Evolutionary conservation across 2,329 filamentous ascomycete genomes (phyloP).

Genomic region (Dactylonectria estremocensis): DNA sequence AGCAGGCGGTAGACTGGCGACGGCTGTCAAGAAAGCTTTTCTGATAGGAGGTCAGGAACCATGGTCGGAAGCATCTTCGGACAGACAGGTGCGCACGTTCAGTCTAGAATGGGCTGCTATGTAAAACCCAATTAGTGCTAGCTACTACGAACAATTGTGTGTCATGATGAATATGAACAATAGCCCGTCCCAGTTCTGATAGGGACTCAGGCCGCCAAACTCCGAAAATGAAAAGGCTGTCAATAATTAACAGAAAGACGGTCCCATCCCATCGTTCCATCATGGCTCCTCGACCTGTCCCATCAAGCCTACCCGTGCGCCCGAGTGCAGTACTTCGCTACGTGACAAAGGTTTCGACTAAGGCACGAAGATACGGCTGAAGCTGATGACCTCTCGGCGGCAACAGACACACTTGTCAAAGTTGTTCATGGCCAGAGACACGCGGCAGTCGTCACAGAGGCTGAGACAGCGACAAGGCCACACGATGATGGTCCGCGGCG

Average conservation of each 20-base stretch:
- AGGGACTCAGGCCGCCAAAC: slow-evolving; percentile 30
- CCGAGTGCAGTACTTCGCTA: background rate
- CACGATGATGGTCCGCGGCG: slow-evolving; percentile 89
- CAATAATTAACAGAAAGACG: slow-evolving; percentile 16
- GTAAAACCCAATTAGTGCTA: slow-evolving; percentile 63
- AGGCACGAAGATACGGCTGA: slow-evolving; percentile 92
- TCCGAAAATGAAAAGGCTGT: slow-evolving; percentile 29
- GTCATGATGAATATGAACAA: slow-evolving; percentile 24
- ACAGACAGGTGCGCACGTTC: slow-evolving; percentile 76
- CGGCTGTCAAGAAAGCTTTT: slow-evolving; percentile 96
- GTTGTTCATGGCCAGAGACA: slow-evolving; percentile 96
- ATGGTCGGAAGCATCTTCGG: slow-evolving; percentile 49
- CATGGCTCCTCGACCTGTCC: slow-evolving; percentile 2
- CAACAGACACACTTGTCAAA: slow-evolving; percentile 98
- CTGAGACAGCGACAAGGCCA: slow-evolving; percentile 98
- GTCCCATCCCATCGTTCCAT: slow-evolving; percentile 16
- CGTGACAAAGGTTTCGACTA: slow-evolving; percentile 12
- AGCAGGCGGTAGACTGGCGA: slow-evolving; percentile 88
- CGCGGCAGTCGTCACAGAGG: slow-evolving; percentile 94
- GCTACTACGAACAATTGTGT: slow-evolving; percentile 20
- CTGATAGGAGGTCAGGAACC: slow-evolving; percentile 81
- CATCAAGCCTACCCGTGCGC: background rate
- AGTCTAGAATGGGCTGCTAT: slow-evolving; percentile 96
- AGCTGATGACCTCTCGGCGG: slow-evolving; percentile 88
- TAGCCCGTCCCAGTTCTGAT: slow-evolving; percentile 13